A percentile compares a stretch with the other conserved stretches of the same genome.
These are phyloP conservation scores for Lentinula aciculospora DNA, from an alignment of 768 basidiomycete species.

Conservation along the genomic window DNA sequence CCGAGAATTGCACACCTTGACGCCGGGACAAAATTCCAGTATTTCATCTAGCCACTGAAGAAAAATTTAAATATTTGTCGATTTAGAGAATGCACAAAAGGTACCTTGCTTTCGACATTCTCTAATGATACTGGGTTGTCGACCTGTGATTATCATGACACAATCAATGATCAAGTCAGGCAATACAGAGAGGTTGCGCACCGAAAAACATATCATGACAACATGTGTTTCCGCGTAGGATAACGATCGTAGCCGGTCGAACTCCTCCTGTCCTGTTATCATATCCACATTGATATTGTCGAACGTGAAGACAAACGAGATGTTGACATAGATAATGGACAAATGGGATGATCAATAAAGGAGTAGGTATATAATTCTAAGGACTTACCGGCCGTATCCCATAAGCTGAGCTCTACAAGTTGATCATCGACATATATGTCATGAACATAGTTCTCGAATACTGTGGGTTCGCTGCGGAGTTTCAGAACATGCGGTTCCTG, in stretches of 20 bases:
- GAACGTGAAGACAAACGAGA: conserved; percentile 5
- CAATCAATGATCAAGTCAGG: conserved; percentile 9
- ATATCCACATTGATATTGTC: background rate
- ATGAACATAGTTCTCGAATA: conserved; percentile 97
- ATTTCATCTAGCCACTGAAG: conserved; percentile 90
- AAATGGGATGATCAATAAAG: conserved; percentile 22
- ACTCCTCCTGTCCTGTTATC: conserved; percentile 84
- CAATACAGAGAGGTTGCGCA: conserved; percentile 18
- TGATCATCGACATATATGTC: conserved; percentile 85
- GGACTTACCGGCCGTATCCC: conserved; percentile 91
- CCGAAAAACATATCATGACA: conserved; percentile 94
- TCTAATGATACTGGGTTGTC: conserved; percentile 95
- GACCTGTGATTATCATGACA: conserved; percentile 39
- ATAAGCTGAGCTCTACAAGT: conserved; percentile 84
- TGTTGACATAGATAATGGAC: conserved; percentile 16
- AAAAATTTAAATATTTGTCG: background rate
- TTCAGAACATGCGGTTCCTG: background rate
- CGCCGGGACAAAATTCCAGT: conserved; percentile 88
- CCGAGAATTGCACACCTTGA: conserved; percentile 55
- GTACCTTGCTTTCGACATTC: conserved; percentile 90
- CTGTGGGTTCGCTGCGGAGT: conserved; percentile 72
- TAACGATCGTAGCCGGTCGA: conserved; percentile 88
- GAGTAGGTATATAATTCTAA: background rate
- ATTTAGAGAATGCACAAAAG: background rate
- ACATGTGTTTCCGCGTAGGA: conserved; percentile 97